phyloP scores from a whole-genome alignment of 768 basidiomycete genomes.

The Termitomyces sp. region DNA sequence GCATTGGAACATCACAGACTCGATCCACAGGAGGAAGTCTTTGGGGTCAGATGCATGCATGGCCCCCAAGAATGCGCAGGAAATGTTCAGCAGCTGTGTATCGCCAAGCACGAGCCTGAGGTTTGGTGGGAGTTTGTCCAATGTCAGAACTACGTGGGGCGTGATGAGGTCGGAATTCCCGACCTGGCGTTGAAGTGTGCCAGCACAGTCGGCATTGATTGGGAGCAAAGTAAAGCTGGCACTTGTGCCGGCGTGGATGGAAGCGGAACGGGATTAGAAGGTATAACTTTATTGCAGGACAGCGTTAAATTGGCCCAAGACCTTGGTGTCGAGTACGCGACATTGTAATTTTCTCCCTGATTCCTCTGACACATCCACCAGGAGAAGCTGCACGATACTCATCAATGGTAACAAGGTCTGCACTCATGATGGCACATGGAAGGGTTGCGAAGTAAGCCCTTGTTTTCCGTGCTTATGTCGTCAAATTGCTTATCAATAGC shows the following conservation, averaged over 20 bases:
- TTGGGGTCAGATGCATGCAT: constrained; percentile 81
- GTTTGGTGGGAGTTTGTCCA: constrained; percentile 82
- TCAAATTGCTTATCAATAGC: constrained; percentile 3
- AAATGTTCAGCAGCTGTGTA: constrained; percentile 87
- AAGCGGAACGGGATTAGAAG: constrained; percentile 58
- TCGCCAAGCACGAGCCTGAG: constrained; percentile 48
- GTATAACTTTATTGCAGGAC: constrained; percentile 53
- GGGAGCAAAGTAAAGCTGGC: constrained; percentile 53
- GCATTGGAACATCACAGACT: constrained; percentile 32
- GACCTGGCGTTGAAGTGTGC: constrained; percentile 67
- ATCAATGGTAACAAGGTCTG: constrained; percentile 67
- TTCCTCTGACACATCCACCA: constrained; percentile 18
- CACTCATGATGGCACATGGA: constrained; percentile 74
- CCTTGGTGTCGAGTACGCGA: constrained; percentile 50
- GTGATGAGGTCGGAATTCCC: constrained; percentile 56
- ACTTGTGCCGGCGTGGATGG: constrained; percentile 58
- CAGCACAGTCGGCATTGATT: constrained; percentile 55
- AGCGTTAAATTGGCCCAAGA: constrained; percentile 42
- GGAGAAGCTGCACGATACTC: constrained; percentile 84
- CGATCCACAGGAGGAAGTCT: constrained; percentile 58
- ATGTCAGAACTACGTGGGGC: constrained; percentile 71
- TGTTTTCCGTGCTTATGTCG: neutral
- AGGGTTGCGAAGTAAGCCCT: constrained; percentile 61
- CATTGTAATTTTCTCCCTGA: neutral
- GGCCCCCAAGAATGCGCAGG: constrained; percentile 80